Percentiles rank a stretch among this genome's conserved stretches.
These are phyloP conservation scores for Citrus trifoliata DNA, from an alignment of 345 rosid species.

Conservation along the genomic window DNA sequence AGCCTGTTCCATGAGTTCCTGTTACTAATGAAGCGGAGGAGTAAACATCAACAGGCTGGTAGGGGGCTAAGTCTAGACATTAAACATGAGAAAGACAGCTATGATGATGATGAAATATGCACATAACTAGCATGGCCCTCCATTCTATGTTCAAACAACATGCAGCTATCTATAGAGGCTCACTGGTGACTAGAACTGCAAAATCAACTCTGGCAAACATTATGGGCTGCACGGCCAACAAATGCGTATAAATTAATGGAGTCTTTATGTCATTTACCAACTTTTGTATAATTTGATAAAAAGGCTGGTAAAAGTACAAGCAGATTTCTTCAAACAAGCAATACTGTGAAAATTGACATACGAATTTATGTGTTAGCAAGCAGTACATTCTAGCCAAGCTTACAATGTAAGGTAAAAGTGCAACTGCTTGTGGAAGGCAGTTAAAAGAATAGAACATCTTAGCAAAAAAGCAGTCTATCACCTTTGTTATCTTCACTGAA, in stretches of 20 bases:
- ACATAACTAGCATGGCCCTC: constrained; percentile 6
- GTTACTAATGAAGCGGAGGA: not conserved
- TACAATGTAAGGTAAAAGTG: not conserved
- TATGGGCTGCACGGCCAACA: not conserved
- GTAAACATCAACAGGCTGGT: not conserved
- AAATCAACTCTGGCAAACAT: not conserved
- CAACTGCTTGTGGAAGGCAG: not conserved
- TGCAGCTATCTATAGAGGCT: not conserved
- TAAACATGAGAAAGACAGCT: not conserved
- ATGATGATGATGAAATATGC: constrained; percentile 14
- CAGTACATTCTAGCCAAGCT: not conserved
- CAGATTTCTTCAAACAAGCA: not conserved
- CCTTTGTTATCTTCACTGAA: not conserved
- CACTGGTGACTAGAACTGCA: not conserved
- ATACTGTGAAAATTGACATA: not conserved
- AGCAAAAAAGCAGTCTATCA: not conserved
- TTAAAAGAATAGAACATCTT: not conserved
- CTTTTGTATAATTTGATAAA: not conserved
- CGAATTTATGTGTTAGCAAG: not conserved
- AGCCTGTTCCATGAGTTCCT: not conserved
- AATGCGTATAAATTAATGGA: not conserved
- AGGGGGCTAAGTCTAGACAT: not conserved
- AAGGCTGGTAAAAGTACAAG: not conserved
- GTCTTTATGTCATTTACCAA: not conserved
- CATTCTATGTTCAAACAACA: not conserved